Evolutionary conservation across 768 basidiomycete genomes (phyloP), one percentile per base, ranked within the genome.

Genomic region (Rhodotorula sphaerocarpa): DNA sequence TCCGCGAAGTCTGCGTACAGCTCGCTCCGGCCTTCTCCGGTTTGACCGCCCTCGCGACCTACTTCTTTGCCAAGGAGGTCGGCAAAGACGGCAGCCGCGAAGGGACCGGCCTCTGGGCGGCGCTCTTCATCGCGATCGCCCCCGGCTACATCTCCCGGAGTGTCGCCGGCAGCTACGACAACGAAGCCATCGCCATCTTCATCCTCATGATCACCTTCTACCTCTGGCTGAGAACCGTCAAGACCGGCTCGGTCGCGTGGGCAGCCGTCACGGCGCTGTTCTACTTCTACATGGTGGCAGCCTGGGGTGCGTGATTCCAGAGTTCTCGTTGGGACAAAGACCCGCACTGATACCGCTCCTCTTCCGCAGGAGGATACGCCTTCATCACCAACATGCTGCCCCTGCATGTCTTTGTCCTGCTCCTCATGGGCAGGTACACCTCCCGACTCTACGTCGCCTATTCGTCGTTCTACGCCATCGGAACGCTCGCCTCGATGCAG

Each of bases 331-430:
- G 30, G 7, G 30, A 21, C 34, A 1, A 9, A 0, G 21, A 16
- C 34, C 41, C 0, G 2, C 27, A 30, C 25, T 52, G 14, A 27
- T 21, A 44, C 43, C 11, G 43, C 10, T 39, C 36, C 44, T 52
- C 36, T 50, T 65, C 16, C 39, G 16, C 53, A 89, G 88, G 89
- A 80, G 90, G 91, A 69, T 99, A 97, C 77, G 95, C 87, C 0
- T 99, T 99, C 81, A 99, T 99, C 76, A 99, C 95, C 50, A 99
- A 99, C 80, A 99, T 99, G 93, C 92, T 97, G 63, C 95, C 95
- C 42, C 78, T 99, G 3, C 95, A 99, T 72, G 87, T 89, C 0
- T 82, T 97, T n/a, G 85, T 88, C 41, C 84, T 99, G 59, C 82
- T 96, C 57, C 79, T 97, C 39, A 99, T 97, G 95, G 92, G 92